Conservation (phyloP, 1,284 basidiomycete genomes). For the Serendipita sp. region DNA sequence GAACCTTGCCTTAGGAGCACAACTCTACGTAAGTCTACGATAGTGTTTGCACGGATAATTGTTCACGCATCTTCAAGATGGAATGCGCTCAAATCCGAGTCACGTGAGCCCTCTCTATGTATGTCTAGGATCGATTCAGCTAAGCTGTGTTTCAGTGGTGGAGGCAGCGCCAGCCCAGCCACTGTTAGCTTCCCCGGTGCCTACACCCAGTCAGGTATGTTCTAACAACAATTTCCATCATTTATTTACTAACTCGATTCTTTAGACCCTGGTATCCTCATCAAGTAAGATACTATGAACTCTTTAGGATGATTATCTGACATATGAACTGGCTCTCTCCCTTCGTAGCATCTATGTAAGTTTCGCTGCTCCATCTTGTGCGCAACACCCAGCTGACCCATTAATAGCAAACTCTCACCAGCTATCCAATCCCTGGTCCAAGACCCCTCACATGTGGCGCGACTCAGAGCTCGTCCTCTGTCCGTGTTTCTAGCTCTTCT, state of each 20-base stretch:
- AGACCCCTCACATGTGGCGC: constrained; percentile 10
- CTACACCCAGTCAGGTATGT: constrained; percentile 9
- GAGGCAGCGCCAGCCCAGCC: constrained; percentile 30
- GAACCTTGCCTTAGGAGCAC: constrained; percentile 9
- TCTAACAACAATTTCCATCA: constrained; percentile 22
- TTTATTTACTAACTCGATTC: constrained; percentile 16
- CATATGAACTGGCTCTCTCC: constrained; percentile 5
- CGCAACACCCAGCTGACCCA: not conserved
- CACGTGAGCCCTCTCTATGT: constrained; percentile 17
- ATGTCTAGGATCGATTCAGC: not conserved
- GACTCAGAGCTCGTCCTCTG: not conserved
- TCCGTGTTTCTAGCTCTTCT: not conserved
- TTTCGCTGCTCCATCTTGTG: not conserved
- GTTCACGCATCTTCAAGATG: constrained; percentile 23
- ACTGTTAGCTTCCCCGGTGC: constrained; percentile 37
- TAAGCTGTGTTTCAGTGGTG: constrained; percentile 20
- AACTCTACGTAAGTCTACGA: constrained; percentile 14
- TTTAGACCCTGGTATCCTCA: constrained; percentile 30
- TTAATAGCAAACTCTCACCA: constrained; percentile 9
- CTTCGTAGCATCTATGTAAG: constrained; percentile 23
- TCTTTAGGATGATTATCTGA: not conserved
- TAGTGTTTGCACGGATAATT: not conserved
- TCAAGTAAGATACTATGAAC: constrained; percentile 18
- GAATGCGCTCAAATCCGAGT: constrained; percentile 38
- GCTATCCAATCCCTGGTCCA: constrained; percentile 4